Conservation (phyloP, 78 protist species). For the Diacronema lutheri region DNA sequence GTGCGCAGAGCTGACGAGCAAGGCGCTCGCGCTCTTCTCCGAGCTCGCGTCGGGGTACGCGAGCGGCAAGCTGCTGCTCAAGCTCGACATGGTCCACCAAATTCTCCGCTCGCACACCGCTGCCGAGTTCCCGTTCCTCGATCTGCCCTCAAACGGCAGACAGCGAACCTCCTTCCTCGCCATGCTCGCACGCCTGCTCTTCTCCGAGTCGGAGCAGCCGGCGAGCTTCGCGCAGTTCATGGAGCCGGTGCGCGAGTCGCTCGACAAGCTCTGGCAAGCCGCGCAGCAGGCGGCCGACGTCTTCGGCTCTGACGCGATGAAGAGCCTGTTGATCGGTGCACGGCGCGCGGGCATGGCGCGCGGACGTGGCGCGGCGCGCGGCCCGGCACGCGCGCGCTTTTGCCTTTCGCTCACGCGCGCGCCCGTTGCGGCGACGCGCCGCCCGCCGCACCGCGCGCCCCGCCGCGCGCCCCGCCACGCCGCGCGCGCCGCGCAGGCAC, state of each 20-base stretch:
- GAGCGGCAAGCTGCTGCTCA: neutral
- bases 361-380: too few species aligned
- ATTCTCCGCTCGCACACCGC: neutral
- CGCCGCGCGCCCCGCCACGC: too few species aligned
- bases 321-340: too few species aligned
- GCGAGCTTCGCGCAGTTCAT: neutral
- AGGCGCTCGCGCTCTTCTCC: neutral
- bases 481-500: neutral
- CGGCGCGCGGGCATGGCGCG: too few species aligned
- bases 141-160: neutral
- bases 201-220: neutral
- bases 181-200: constrained; percentile 14
- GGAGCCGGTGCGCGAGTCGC: neutral
- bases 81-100: neutral
- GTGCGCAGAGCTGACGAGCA: neutral
- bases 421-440: too few species aligned
- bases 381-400: too few species aligned
- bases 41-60: neutral
- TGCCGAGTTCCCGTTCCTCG: constrained; percentile 4
- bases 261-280: neutral
- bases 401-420: too few species aligned
- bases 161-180: neutral
- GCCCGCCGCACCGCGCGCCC: too few species aligned
- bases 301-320: too few species aligned
- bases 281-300: too few species aligned